Base-by-base conservation (phyloP, 768 basidiomycete species). In the Aureoboletus auriporus region DNA sequence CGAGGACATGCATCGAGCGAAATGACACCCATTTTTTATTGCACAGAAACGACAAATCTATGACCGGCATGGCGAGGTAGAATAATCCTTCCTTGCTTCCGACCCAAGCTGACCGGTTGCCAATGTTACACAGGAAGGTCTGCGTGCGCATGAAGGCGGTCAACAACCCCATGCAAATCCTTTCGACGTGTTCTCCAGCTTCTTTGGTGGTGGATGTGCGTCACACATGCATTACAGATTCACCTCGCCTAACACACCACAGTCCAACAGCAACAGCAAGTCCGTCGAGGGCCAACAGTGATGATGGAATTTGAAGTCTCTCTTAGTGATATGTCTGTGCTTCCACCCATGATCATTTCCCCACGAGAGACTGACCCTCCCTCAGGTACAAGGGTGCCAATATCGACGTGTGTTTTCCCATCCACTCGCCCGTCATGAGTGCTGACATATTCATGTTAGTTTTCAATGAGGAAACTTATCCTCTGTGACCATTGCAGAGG, bases 401-500 rank as follows among this genome's bases (percentile, higher is more conserved):
- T 54, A 84, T 95, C 57, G 95, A 96, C 66, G 94, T 77, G 43
- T 42, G 77, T 66, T 36, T n/a, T 39, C 26, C 13, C 16, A 12
- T 50, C 39, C 28, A 1, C 47, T 31, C 12, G 5, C 11, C 30
- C 8, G 12, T 8, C 10, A 16, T 13, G 13, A 26, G 2, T 14
- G 6, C 20, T 61, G 31, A 64, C 35, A 20, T n/a, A 38, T 53
- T 33, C 6, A 4, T 1, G 1, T 11, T 56, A 98, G 93, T 95
- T 99, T 69, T 86, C 89, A 73, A 77, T 97, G 64, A 87, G 84
- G 66, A 94, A 95, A 64, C 82, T 84, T 45, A 82, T 95, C 31
- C 83, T 99, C 14, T 99, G 96, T 62, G 93, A 97, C 67, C 90
- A 96, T 64, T 99, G 96, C 70, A 85, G 93, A 61, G 96, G 96